Evolutionary conservation across 805 yeast species (phyloP).

Genomic region (Komagataella pastoris): DNA sequence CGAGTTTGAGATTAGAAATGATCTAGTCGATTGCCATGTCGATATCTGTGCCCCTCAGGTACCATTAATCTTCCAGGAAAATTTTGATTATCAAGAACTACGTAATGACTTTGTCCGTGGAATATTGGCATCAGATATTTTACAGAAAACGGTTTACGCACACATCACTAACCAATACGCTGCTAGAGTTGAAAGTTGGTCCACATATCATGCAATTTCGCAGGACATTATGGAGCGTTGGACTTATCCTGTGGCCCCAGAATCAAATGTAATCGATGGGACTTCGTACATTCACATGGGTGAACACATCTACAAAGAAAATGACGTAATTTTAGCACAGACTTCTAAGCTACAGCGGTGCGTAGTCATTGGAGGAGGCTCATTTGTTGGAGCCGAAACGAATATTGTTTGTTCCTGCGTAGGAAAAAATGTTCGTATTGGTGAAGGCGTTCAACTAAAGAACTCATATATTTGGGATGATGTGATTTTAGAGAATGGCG

Average conservation of each 20-base stretch:
- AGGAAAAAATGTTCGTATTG: constrained; percentile 80
- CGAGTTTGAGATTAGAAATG: constrained; percentile 76
- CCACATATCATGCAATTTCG: constrained; percentile 82
- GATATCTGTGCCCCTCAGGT: constrained; percentile 93
- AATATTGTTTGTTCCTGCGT: constrained; percentile 56
- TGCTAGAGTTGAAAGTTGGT: constrained; percentile 91
- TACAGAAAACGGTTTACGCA: constrained; percentile 84
- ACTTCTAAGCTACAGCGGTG: constrained; percentile 75
- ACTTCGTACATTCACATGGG: constrained; percentile 72
- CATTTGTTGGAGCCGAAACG: constrained; percentile 69
- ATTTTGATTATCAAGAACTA: constrained; percentile 83
- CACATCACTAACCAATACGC: constrained; percentile 79
- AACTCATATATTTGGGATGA: constrained; percentile 86
- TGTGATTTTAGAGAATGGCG: constrained; percentile 55
- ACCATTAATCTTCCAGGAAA: constrained; percentile 91
- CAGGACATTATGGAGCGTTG: constrained; percentile 87
- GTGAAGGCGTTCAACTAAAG: constrained; percentile 54
- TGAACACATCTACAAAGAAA: constrained; percentile 82
- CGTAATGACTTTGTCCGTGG: constrained; percentile 86
- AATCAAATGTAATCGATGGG: constrained; percentile 57
- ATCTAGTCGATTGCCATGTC: constrained; percentile 89
- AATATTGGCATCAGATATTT: constrained; percentile 76
- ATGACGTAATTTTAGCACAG: constrained; percentile 81
- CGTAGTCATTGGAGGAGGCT: constrained; percentile 70
- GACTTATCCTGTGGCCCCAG: constrained; percentile 87